phyloP scores from a whole-genome alignment of 495 filamentous ascomycete genomes.

The Aspergillus funiculosus region DNA sequence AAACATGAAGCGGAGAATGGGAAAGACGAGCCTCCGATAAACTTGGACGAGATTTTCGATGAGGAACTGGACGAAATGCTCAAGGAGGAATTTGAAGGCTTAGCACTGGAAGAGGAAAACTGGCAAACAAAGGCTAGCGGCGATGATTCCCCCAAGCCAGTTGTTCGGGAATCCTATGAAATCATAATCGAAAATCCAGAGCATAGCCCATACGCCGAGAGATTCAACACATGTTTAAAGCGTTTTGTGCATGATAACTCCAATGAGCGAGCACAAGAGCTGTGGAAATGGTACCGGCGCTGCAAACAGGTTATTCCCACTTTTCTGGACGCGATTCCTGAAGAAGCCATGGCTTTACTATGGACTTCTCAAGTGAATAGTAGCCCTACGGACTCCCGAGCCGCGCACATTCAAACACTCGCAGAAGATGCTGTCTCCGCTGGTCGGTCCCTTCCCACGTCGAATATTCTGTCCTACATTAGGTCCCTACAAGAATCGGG shows the following conservation, averaged over 20 bases:
- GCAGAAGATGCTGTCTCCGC: slow-evolving; percentile 55
- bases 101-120: slow-evolving; percentile 38
- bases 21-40: slow-evolving; percentile 18
- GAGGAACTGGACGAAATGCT: slow-evolving; percentile 42
- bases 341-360: slow-evolving; percentile 36
- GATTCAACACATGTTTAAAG: slow-evolving; percentile 30
- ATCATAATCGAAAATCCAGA: slow-evolving; percentile 20
- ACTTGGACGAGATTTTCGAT: slow-evolving; percentile 39
- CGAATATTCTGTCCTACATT: slow-evolving; percentile 59
- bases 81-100: slow-evolving; percentile 37
- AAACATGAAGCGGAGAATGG: slow-evolving; percentile 36
- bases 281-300: slow-evolving; percentile 44
- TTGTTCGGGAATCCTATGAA: slow-evolving; percentile 21
- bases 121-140: slow-evolving; percentile 24
- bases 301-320: slow-evolving; percentile 37
- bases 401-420: slow-evolving; percentile 54
- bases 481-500: slow-evolving; percentile 58
- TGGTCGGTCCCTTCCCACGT: slow-evolving; percentile 45
- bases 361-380: slow-evolving; percentile 44
- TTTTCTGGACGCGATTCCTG: slow-evolving; percentile 33
- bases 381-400: slow-evolving; percentile 32
- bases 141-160: slow-evolving; percentile 19
- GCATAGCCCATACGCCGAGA: slow-evolving; percentile 28
- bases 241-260: slow-evolving; percentile 20
- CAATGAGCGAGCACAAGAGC: slow-evolving; percentile 29